Evolutionary conservation across 2,329 filamentous ascomycete species (phyloP).

Genomic region (Monosporascus ibericus): DNA sequence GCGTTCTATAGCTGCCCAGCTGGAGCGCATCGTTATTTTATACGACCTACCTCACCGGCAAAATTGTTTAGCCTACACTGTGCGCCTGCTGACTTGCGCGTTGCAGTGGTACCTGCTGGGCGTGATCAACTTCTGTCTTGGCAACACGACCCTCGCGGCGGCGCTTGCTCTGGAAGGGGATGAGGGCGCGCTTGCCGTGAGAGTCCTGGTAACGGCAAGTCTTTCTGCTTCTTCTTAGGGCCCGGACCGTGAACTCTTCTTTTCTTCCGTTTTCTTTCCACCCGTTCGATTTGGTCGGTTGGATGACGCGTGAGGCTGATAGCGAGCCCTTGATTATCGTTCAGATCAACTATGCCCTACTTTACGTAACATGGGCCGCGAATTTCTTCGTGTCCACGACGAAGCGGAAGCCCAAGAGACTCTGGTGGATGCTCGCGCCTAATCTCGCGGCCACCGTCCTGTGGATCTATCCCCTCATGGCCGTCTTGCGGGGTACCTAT

Average conservation of each 20-base stretch:
- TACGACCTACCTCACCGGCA: too few relatives aligned
- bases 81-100: not conserved
- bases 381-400: not conserved
- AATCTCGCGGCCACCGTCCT: conserved; percentile 13
- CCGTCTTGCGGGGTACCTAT: not conserved
- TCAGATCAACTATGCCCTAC: not conserved
- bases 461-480: not conserved
- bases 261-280: too few relatives aligned
- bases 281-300: too few relatives aligned
- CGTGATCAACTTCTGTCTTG: not conserved
- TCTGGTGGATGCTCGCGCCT: not conserved
- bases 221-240: not conserved
- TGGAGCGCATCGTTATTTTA: too few relatives aligned
- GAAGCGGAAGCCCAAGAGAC: not conserved
- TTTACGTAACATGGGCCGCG: not conserved
- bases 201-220: not conserved
- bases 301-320: not conserved
- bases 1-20: too few relatives aligned
- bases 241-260: not conserved
- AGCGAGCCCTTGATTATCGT: not conserved
- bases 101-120: not conserved
- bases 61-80: too few relatives aligned
- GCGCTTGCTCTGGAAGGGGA: not conserved
- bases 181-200: not conserved
- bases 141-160: not conserved